phyloP scores from a whole-genome alignment of 495 filamentous ascomycete genomes.

The Geoglossum glabrum region DNA sequence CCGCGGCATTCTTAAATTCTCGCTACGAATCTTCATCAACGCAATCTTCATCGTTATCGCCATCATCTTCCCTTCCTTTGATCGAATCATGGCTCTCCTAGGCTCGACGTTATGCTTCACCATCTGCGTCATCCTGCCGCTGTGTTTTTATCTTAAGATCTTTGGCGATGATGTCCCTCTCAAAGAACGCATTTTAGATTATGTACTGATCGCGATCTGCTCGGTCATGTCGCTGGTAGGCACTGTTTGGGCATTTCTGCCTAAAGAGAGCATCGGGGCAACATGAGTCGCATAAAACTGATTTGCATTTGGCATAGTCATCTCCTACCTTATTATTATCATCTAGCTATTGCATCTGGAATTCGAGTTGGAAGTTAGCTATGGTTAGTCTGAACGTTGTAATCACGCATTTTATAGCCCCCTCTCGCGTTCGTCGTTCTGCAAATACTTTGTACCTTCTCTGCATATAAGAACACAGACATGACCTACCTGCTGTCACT shows the following conservation, averaged over 20 bases:
- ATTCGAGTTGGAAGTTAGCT: too few species aligned
- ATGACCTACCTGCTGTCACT: too few species aligned
- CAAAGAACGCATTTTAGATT: constrained; percentile 44
- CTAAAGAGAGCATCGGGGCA: constrained; percentile 23
- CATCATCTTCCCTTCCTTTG: constrained; percentile 72
- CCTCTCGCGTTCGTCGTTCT: too few species aligned
- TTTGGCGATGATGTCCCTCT: constrained; percentile 60
- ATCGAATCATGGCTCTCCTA: constrained; percentile 85
- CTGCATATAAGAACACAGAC: too few species aligned
- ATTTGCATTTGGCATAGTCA: neutral
- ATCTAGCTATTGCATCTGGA: neutral
- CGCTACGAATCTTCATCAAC: constrained; percentile 38
- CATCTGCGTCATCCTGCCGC: constrained; percentile 70
- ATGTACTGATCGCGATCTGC: constrained; percentile 47
- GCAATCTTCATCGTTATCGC: constrained; percentile 44
- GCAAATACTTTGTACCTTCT: too few species aligned
- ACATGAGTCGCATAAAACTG: neutral
- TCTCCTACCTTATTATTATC: neutral
- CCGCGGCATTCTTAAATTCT: constrained; percentile 35
- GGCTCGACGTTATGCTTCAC: constrained; percentile 82
- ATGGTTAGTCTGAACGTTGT: too few species aligned
- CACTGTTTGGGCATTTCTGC: constrained; percentile 76
- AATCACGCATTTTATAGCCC: too few species aligned
- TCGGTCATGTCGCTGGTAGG: constrained; percentile 50
- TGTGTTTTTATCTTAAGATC: constrained; percentile 82